Evolutionary conservation across 768 basidiomycete genomes (phyloP).

Genomic region (Phlegmacium glaucopus): DNA sequence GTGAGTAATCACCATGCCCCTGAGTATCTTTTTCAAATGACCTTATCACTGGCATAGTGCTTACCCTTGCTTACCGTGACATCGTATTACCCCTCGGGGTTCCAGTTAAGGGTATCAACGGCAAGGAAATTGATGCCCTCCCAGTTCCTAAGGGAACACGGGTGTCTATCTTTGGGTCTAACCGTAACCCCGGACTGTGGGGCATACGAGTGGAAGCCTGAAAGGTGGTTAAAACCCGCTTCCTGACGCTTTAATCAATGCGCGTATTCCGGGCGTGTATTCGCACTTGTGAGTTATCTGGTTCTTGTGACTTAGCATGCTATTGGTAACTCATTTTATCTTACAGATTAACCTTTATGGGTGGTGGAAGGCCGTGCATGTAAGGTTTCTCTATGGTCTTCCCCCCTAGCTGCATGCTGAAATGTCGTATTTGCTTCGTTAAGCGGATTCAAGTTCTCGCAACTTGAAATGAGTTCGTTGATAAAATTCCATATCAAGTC

Average conservation of each 20-base stretch:
- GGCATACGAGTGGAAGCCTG: constrained; percentile 46
- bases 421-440: neutral
- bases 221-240: constrained; percentile 43
- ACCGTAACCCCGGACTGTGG: constrained; percentile 39
- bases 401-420: neutral
- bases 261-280: constrained; percentile 42
- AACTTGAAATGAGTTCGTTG: constrained; percentile 49
- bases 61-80: constrained; percentile 28
- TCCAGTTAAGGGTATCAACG: constrained; percentile 36
- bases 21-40: neutral
- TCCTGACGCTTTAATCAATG: constrained; percentile 30
- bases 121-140: constrained; percentile 30
- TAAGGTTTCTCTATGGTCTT: constrained; percentile 18
- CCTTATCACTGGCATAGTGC: constrained; percentile 10
- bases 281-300: constrained; percentile 34
- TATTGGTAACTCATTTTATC: neutral
- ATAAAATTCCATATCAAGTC: neutral
- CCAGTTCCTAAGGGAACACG: constrained; percentile 34
- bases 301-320: neutral
- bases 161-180: constrained; percentile 33
- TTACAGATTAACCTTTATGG: constrained; percentile 34
- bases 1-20: constrained; percentile 5
- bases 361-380: constrained; percentile 45
- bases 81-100: constrained; percentile 37
- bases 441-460: constrained; percentile 53